phyloP scores from a whole-genome alignment of 805 yeast species.

The Blastobotrys chiropterorum region DNA sequence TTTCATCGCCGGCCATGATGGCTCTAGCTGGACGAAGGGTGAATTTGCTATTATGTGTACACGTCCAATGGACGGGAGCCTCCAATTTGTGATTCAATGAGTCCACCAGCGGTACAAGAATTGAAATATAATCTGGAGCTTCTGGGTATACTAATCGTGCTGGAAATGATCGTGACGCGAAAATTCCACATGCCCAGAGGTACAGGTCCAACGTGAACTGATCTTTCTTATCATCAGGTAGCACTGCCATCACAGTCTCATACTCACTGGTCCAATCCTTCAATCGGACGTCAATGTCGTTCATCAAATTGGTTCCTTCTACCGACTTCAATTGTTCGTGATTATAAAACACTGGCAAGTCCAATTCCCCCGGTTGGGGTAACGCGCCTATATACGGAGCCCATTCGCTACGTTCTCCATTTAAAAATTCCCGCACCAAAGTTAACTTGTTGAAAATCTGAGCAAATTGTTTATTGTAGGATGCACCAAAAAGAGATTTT shows the following conservation, averaged over 20 bases:
- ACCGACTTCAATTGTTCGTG: conserved; percentile 44
- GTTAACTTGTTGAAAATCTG: conserved; percentile 17
- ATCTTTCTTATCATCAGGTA: conserved; percentile 13
- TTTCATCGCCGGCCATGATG: conserved; percentile 38
- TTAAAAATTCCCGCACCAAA: conserved; percentile 14
- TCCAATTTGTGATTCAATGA: conserved; percentile 64
- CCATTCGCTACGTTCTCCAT: conserved; percentile 26
- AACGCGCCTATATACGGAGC: conserved; percentile 43
- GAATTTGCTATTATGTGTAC: background rate
- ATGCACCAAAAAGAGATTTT: conserved; percentile 11
- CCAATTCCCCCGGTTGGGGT: conserved; percentile 41
- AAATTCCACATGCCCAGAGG: conserved; percentile 67
- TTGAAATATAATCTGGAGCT: conserved; percentile 40
- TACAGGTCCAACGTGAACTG: conserved; percentile 32
- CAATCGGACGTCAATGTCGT: conserved; percentile 45
- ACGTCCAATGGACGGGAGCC: conserved; percentile 60
- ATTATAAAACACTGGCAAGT: conserved; percentile 56
- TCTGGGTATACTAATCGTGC: conserved; percentile 39
- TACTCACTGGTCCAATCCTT: conserved; percentile 53
- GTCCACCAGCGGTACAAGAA: conserved; percentile 75
- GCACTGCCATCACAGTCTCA: conserved; percentile 6
- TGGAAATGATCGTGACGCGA: conserved; percentile 80
- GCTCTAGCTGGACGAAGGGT: background rate
- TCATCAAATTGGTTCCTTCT: conserved; percentile 65
- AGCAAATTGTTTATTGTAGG: background rate